Conservation (phyloP, 1,284 basidiomycete genomes). For the Cutaneotrichosporon cavernicola region DNA sequence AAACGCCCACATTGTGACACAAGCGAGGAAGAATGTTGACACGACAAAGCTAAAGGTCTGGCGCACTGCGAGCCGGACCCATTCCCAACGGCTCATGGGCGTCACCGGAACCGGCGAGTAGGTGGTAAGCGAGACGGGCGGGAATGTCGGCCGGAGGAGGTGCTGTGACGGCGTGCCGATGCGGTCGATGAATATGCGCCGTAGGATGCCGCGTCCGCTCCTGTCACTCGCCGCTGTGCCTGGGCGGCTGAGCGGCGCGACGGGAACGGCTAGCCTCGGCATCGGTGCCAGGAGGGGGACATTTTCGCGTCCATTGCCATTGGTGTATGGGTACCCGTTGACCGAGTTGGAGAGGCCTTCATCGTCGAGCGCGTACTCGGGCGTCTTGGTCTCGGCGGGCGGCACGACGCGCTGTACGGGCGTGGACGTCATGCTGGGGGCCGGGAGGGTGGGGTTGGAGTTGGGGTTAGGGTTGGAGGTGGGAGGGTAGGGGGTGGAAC, state of each 20-base stretch:
- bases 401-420: constrained; percentile 3
- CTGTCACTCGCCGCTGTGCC: constrained; percentile 37
- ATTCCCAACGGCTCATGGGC: constrained; percentile 35
- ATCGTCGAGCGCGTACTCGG: constrained; percentile 42
- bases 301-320: constrained; percentile 12
- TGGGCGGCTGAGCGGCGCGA: constrained; percentile 29
- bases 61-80: constrained; percentile 53
- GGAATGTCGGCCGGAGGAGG: constrained; percentile 50
- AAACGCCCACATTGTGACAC: constrained; percentile 54
- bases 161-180: constrained; percentile 50
- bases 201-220: constrained; percentile 39
- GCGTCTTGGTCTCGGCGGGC: constrained; percentile 16
- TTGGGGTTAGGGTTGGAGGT: no score
- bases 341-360: background rate
- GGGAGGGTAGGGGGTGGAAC: no score
- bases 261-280: constrained; percentile 15
- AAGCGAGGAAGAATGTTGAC: constrained; percentile 58
- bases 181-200: constrained; percentile 51
- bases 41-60: constrained; percentile 57
- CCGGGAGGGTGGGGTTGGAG: no score
- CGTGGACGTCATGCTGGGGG: constrained; percentile 3
- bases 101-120: constrained; percentile 45
- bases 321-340: background rate
- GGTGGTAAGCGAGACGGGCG: constrained; percentile 49
- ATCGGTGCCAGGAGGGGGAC: constrained; percentile 37